These are phyloP conservation scores for Prototheca stagnorum DNA, from an alignment of 163 green algal genomes.

Conservation along the genomic window DNA sequence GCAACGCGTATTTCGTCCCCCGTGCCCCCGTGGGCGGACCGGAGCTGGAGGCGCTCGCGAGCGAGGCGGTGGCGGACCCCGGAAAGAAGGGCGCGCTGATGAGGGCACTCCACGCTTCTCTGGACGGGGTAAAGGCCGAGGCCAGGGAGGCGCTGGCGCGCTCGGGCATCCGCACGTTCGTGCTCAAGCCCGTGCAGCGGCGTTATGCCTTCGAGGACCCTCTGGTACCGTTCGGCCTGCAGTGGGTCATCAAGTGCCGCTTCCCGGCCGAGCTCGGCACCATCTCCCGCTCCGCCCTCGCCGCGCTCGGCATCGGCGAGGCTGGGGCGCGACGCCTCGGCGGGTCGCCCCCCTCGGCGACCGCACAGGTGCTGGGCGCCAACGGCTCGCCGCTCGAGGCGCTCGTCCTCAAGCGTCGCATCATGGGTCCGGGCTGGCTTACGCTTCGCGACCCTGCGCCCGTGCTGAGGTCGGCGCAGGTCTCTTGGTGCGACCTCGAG, in stretches of 20 bases:
- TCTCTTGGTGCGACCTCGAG: slow-evolving; percentile 85
- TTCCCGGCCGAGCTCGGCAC: slow-evolving; percentile 72
- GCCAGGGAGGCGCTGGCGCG: slow-evolving; percentile 26
- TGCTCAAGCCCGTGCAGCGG: slow-evolving; percentile 50
- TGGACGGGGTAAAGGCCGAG: too few relatives aligned
- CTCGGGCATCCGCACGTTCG: slow-evolving; percentile 46
- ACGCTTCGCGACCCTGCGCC: slow-evolving; percentile 31
- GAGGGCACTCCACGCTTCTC: too few relatives aligned
- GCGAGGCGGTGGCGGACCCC: slow-evolving; percentile 4
- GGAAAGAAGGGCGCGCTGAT: too few relatives aligned
- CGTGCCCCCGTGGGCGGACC: slow-evolving; percentile 27
- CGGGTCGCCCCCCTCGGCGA: slow-evolving; percentile 28
- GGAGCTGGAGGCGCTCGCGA: slow-evolving; percentile 35
- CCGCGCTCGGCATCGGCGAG: slow-evolving; percentile 31
- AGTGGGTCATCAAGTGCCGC: slow-evolving; percentile 60
- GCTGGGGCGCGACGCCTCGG: too few relatives aligned
- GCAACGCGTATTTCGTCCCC: slow-evolving; percentile 74
- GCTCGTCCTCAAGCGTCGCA: slow-evolving; percentile 72
- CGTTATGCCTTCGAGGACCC: slow-evolving; percentile 78
- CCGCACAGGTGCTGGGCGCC: slow-evolving; percentile 61
- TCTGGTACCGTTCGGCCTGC: slow-evolving; percentile 33
- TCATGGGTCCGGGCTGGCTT: slow-evolving; percentile 88
- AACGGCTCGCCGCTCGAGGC: slow-evolving; percentile 65
- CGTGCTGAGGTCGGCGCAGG: slow-evolving; percentile 30
- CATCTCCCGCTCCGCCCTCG: slow-evolving; percentile 20